These are phyloP conservation scores for Rhodotorula sp. DNA, from an alignment of 1,284 basidiomycete genomes.

Conservation along the genomic window DNA sequence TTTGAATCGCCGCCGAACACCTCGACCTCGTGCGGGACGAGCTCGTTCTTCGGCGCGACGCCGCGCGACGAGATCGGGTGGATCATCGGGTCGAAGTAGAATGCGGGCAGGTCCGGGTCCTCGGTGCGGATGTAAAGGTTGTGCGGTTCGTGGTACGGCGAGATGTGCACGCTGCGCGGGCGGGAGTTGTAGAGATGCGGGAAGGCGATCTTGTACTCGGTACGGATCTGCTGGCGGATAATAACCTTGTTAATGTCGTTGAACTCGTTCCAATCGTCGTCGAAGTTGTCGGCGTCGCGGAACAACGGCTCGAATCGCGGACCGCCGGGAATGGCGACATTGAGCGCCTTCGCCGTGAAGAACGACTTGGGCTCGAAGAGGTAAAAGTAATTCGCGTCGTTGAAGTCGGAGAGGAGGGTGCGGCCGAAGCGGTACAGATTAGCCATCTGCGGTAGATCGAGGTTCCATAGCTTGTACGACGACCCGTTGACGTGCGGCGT, in stretches of 20 bases:
- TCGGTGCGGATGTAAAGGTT: slow-evolving; percentile 99
- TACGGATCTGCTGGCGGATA: slow-evolving; percentile 97
- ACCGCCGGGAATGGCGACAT: slow-evolving; percentile 97
- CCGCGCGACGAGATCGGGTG: slow-evolving; percentile 83
- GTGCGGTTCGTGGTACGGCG: slow-evolving; percentile 90
- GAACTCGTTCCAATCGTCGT: slow-evolving; percentile 90
- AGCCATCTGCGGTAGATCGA: slow-evolving; percentile 91
- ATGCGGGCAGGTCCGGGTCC: slow-evolving; percentile 97
- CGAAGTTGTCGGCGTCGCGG: slow-evolving; percentile 94
- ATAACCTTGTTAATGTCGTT: slow-evolving; percentile 99
- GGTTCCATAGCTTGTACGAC: slow-evolving; percentile 90
- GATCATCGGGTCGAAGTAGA: slow-evolving; percentile 98
- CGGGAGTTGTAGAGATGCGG: slow-evolving; percentile 99
- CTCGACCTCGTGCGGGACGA: slow-evolving; percentile 83
- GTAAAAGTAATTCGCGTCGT: slow-evolving; percentile 78
- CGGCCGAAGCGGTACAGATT: slow-evolving; percentile 94
- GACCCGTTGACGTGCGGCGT: slow-evolving; percentile 78
- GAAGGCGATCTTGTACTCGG: slow-evolving; percentile 99
- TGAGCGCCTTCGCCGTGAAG: slow-evolving; percentile 92
- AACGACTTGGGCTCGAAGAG: slow-evolving; percentile 98
- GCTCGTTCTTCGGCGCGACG: slow-evolving; percentile 76
- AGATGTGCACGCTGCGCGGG: slow-evolving; percentile 90
- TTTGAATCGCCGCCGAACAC: slow-evolving; percentile 79
- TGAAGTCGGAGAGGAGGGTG: slow-evolving; percentile 81
- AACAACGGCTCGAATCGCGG: slow-evolving; percentile 85